These are phyloP conservation scores for Cutaneotrichosporon curvatum DNA, from an alignment of 1,284 basidiomycete species.

Conservation along the genomic window DNA sequence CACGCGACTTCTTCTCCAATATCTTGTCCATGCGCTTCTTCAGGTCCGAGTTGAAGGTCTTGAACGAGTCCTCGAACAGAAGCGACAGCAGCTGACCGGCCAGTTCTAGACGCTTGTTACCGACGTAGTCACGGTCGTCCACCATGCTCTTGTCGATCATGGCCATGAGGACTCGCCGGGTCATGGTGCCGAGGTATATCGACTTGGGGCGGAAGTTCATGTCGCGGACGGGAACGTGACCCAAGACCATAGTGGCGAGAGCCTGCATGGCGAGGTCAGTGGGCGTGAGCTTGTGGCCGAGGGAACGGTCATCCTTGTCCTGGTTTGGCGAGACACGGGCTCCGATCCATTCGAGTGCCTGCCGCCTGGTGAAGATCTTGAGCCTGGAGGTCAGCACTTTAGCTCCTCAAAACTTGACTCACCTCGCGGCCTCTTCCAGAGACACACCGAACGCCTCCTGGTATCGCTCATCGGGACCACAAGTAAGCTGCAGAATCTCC, in stretches of 20 bases:
- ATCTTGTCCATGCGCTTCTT: conserved; percentile 97
- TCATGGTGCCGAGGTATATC: conserved; percentile 98
- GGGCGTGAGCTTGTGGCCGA: conserved; percentile 64
- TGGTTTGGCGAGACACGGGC: conserved; percentile 73
- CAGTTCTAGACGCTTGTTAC: conserved; percentile 96
- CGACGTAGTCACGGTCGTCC: conserved; percentile 98
- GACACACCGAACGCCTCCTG: conserved; percentile 84
- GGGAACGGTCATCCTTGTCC: conserved; percentile 50
- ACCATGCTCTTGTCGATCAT: conserved; percentile 96
- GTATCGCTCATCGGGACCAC: conserved; percentile 86
- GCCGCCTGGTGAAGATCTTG: conserved; percentile 84
- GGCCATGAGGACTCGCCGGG: conserved; percentile 88
- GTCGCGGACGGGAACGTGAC: conserved; percentile 87
- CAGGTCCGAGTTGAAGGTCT: conserved; percentile 95
- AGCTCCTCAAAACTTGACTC: no score
- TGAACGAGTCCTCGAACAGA: conserved; percentile 97
- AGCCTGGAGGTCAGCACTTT: conserved; percentile 47
- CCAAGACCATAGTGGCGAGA: conserved; percentile 91
- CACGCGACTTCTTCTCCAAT: conserved; percentile 91
- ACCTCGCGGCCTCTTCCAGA: conserved; percentile 84
- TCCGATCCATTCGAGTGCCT: conserved; percentile 94
- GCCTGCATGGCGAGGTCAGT: conserved; percentile 95
- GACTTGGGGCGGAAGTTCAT: conserved; percentile 92
- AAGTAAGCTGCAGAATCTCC: conserved; percentile 90
- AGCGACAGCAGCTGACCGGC: conserved; percentile 94